Conservation (phyloP, 1,139 yeast genomes). For the Yamadazyma songkhlaensis region DNA sequence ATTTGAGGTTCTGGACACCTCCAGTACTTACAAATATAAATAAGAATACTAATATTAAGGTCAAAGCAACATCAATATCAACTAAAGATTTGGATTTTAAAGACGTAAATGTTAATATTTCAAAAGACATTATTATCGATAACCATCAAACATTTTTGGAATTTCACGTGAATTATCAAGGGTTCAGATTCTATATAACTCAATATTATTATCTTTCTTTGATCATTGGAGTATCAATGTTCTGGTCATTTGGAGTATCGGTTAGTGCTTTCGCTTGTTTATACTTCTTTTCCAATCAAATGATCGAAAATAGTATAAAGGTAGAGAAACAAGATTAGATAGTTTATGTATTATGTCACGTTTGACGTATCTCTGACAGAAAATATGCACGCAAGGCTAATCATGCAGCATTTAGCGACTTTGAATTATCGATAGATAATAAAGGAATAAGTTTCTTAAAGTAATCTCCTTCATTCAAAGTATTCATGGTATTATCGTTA, state of each 20-base stretch:
- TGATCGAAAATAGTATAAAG: too few relatives aligned
- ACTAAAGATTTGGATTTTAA: slow-evolving; percentile 4
- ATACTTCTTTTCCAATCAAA: slow-evolving; percentile 2
- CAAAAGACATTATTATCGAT: slow-evolving; percentile 11
- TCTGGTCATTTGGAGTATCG: slow-evolving; percentile 45
- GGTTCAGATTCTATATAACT: slow-evolving; percentile 56
- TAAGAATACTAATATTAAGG: slow-evolving; percentile 13
- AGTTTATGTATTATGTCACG: too few relatives aligned
- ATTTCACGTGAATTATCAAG: slow-evolving; percentile 43
- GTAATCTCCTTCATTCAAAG: slow-evolving; percentile 24
- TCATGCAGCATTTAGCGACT: slow-evolving; percentile 31
- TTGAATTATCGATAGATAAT: slow-evolving; percentile 38
- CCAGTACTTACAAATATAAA: slow-evolving; percentile 29
- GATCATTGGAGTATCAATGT: slow-evolving; percentile 45
- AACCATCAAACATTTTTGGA: slow-evolving; percentile 15
- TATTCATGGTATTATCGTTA: slow-evolving; percentile 29
- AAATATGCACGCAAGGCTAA: too few relatives aligned
- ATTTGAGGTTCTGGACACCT: slow-evolving; percentile 36
- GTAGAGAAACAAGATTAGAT: too few relatives aligned
- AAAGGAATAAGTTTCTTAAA: slow-evolving; percentile 40
- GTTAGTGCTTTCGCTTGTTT: slow-evolving; percentile 23
- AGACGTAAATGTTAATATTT: neutral
- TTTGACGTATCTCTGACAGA: too few relatives aligned
- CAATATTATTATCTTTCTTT: slow-evolving; percentile 47
- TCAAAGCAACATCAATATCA: slow-evolving; percentile 6